Percentiles rank a stretch among this genome's conserved stretches.
Evolutionary conservation across 2,329 filamentous ascomycete genomes (phyloP).

Genomic region (Fusarium transvaalense): DNA sequence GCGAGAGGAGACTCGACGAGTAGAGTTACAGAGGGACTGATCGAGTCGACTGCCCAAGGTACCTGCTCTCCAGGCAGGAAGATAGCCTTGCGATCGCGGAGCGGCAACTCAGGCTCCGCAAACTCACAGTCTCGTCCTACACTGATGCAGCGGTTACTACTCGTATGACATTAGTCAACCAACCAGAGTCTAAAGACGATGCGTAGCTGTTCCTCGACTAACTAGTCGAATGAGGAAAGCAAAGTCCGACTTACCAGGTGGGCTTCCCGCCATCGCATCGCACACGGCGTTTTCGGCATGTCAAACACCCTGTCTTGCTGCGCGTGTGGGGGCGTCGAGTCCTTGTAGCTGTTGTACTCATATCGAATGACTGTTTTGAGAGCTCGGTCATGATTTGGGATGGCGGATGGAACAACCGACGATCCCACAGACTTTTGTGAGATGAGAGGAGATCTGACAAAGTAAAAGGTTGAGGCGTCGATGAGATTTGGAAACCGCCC

Average conservation of each 20-base stretch:
- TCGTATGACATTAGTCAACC: not conserved
- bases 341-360: conserved; percentile 13
- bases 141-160: conserved; percentile 33
- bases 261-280: conserved; percentile 40
- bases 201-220: not conserved
- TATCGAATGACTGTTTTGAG: not conserved
- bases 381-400: not conserved
- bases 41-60: conserved; percentile 32
- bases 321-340: conserved; percentile 40
- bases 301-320: conserved; percentile 40
- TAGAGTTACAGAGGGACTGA: not conserved
- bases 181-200: rapidly evolving
- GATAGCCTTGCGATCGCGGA: conserved; percentile 40
- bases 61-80: conserved; percentile 43
- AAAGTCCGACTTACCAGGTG: conserved; percentile 34
- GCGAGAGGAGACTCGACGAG: not conserved
- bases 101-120: conserved; percentile 28
- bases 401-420: not conserved
- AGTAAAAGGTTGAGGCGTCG: not conserved
- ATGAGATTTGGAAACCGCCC: not conserved
- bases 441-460: not conserved
- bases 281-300: conserved; percentile 41
- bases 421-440: not conserved
- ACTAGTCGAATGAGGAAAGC: not conserved
- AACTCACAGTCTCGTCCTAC: conserved; percentile 36